These are phyloP conservation scores for Neoscytalidium dimidiatum DNA, from an alignment of 2,329 filamentous ascomycete genomes.

Conservation along the genomic window DNA sequence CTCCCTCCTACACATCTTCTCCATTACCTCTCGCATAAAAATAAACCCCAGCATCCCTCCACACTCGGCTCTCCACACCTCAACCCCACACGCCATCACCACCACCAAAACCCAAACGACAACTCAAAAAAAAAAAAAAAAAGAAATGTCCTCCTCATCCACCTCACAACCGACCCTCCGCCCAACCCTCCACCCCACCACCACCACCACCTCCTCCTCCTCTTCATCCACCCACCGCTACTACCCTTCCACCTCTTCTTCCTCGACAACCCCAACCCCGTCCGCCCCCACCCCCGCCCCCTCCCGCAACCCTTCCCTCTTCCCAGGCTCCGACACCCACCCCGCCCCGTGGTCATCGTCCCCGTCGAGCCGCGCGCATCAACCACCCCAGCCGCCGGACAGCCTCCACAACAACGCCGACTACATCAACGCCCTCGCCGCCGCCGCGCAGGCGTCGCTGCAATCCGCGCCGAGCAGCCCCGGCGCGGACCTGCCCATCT, in stretches of 20 bases:
- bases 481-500: conserved; percentile 6
- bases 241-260: neutral
- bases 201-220: too few species aligned
- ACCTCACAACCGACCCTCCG: too few species aligned
- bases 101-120: too few species aligned
- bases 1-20: neutral
- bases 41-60: too few species aligned
- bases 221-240: neutral
- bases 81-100: too few species aligned
- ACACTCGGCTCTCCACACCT: too few species aligned
- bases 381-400: neutral
- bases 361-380: too few species aligned
- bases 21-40: neutral
- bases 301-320: neutral
- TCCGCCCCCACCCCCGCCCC: conserved; percentile 3
- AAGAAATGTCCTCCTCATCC: too few species aligned
- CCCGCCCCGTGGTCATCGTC: too few species aligned
- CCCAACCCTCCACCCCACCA: too few species aligned
- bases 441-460: conserved; percentile 11
- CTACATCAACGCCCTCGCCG: conserved; percentile 9
- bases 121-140: too few species aligned
- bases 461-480: neutral
- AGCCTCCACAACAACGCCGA: neutral
- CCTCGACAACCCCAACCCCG: neutral
- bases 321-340: neutral